Evolutionary conservation across 116 monocot species (phyloP).

Genomic region (Posidonia oceanica): DNA sequence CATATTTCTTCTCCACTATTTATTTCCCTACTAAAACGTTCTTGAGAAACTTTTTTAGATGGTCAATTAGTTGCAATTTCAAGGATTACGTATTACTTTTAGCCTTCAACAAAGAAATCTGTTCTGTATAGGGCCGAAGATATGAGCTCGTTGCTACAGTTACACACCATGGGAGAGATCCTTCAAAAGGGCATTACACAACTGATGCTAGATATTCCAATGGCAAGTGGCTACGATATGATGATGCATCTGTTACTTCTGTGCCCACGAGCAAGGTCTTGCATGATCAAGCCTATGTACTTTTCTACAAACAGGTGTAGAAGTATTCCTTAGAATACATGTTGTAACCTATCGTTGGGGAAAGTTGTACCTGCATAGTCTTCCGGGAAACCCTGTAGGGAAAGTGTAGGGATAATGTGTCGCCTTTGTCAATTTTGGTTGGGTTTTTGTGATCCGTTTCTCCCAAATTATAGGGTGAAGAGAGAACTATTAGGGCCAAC

Average conservation of each 20-base stretch:
- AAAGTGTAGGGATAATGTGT: no score
- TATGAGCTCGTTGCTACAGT: slow-evolving; percentile 79
- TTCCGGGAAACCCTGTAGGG: no score
- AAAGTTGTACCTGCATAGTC: no score
- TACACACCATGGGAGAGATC: slow-evolving; percentile 76
- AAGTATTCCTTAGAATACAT: background rate
- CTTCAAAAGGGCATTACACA: slow-evolving; percentile 77
- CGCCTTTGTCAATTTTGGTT: background rate
- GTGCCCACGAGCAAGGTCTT: slow-evolving; percentile 35
- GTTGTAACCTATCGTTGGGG: background rate
- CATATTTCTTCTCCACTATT: no score
- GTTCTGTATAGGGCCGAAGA: slow-evolving; percentile 33
- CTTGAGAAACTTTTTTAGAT: no score
- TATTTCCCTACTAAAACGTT: no score
- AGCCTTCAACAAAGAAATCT: no score
- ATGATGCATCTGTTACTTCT: slow-evolving; percentile 56
- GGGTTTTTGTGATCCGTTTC: background rate
- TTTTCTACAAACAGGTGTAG: slow-evolving; percentile 74
- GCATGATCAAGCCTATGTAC: slow-evolving; percentile 78
- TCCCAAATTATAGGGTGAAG: background rate
- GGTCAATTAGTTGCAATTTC: no score
- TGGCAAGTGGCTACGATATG: slow-evolving; percentile 67
- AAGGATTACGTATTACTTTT: no score
- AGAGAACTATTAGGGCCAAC: background rate
- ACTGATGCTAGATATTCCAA: slow-evolving; percentile 43